A percentile compares a stretch with the other conserved stretches of the same genome.
Evolutionary conservation across 2,329 filamentous ascomycete species (phyloP).

Genomic region (Fusarium buxicola): DNA sequence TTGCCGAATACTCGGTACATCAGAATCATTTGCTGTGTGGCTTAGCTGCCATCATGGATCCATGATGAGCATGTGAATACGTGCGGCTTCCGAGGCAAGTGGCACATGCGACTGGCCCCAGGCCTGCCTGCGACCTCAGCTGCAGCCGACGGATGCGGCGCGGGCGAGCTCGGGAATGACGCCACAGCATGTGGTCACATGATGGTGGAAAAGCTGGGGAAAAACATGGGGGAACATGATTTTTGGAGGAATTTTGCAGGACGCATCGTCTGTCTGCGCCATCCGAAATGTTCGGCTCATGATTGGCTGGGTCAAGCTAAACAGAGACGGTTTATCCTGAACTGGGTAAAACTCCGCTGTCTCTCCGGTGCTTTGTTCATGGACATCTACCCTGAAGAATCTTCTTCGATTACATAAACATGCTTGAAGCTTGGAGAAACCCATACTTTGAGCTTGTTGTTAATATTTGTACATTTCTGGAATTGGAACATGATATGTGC

Average conservation of each 20-base stretch:
- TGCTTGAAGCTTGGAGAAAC: neutral
- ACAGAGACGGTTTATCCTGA: neutral
- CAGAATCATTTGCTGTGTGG: constrained; percentile 10
- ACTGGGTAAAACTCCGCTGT: neutral
- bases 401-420: neutral
- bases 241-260: too few species aligned
- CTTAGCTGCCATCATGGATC: constrained; percentile 17
- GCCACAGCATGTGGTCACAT: constrained; percentile 45
- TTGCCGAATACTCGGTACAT: constrained; percentile 20
- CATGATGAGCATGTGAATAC: constrained; percentile 46
- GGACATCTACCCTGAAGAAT: neutral
- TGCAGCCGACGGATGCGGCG: constrained; percentile 42
- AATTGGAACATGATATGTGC: neutral
- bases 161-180: constrained; percentile 44
- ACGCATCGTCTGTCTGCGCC: constrained; percentile 1
- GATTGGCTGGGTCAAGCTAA: constrained; percentile 11
- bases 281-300: neutral
- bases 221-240: constrained; percentile 40
- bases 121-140: constrained; percentile 28
- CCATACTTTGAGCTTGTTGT: neutral
- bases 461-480: neutral
- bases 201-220: constrained; percentile 44
- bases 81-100: constrained; percentile 45
- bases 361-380: neutral
- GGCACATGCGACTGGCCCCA: constrained; percentile 39